Evolutionary conservation across 805 yeast genomes (phyloP), one percentile per base, ranked within the genome.

Genomic region (Lipomyces yamanashiensis): DNA sequence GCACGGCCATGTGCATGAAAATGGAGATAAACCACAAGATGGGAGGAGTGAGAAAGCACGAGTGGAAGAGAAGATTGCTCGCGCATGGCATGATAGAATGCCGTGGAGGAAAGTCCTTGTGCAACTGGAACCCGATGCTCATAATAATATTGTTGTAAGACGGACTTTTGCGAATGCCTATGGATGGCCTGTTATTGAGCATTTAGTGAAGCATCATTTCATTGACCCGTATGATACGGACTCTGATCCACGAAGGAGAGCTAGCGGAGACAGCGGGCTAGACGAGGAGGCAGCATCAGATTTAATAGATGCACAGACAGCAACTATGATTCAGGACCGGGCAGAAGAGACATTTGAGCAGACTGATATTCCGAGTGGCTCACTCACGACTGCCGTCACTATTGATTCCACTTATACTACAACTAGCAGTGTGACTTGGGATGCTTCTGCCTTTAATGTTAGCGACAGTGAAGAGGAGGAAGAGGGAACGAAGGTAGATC

Each of bases 111-210:
- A 93, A 75, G 97, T 95, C 2, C 77, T 95, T 34, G 97, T 92
- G 0, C 85, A 85, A 49, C 77, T 95, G 67, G 84, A 86, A 67
- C 97, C 98, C 0, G 99, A 93, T 74, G 97, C 99, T 0, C 99
- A 93, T 73, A 93, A 93, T 72, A 93, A 92, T 72, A 92, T 95
- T 36, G 81, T 90, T 34, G 98, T 93, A 0, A 80, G 99, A 67
- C 81, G 99, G 69, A 78, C 90, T 66, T 95, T 90, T 79, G 87
- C 96, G 6, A 93, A 93, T 76, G 95, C 97, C 0, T 92, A 88
- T 76, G 99, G 99, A 1, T 91, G 97, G 95, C 90, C 89, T 0
- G 96, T 91, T 0, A 81, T 93, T n/a, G 88, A 87, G 50, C 97
- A 93, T 74, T 71, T 92, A 68, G 89, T 88, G 0, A 79, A 83